Evolutionary conservation across 2,329 filamentous ascomycete species (phyloP), one percentile per base, ranked within the genome.

Genomic region (Raffaelea arxii): DNA sequence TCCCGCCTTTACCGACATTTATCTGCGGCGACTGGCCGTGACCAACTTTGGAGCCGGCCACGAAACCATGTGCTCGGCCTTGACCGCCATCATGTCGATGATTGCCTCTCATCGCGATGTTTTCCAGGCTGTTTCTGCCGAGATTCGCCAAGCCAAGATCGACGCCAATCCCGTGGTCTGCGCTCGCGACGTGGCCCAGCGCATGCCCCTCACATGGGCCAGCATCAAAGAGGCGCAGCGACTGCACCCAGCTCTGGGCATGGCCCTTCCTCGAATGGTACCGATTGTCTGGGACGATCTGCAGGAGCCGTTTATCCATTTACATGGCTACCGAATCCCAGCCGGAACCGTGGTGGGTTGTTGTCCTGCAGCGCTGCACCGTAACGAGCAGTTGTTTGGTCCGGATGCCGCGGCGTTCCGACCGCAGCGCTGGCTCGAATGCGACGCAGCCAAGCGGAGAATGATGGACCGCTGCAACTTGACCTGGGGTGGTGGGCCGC

Each of bases 41-140:
- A 75, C 73, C 2, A 77, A 77, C 51, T 76, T 77, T 52, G 73
- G 73, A 11, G 73, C 73, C 1, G 73, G 73, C 0, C 73, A 77
- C 49, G 73, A 77, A 53, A 77, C 73, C 0, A 65, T 75, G 61
- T 71, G 70, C 11, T 72, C 72, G 1, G 72, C 73, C 0, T 54
- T 77, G 6, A 75, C 90, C 0, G 68, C 73, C 4, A 60, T 66
- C 21, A 55, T 78, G 41, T 60, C 69, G 41, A 66, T 73, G 63
- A 61, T 77, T 22, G 70, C 64, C 1, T 64, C 65, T 0, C 62
- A 70, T 25, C 35, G 53, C 0, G 52, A 56, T 0, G 57, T 65
- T 0, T 65, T 68, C 37, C 22, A 47, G 1, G 57, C 52, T 3
- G 60, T 71, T 0, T 48, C 53, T 1, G 50, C 54, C 1, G 59